Conservation (phyloP, 1,284 basidiomycete genomes). For the Erythrobasidium hasegawianum region DNA sequence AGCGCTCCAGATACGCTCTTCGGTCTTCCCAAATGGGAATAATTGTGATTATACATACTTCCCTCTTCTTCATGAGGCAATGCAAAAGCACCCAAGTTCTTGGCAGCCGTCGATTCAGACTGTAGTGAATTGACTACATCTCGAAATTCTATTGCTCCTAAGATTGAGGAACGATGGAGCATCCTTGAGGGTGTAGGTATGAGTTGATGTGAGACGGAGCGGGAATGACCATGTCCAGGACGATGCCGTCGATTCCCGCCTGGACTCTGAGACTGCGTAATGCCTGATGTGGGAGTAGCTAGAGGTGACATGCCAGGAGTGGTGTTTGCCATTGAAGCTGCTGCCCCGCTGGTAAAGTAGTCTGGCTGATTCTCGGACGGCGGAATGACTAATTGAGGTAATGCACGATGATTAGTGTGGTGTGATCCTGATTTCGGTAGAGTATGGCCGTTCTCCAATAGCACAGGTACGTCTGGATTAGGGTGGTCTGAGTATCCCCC, state of each 20-base stretch:
- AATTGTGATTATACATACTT: background rate
- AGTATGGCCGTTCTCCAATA: background rate
- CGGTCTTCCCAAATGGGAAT: background rate
- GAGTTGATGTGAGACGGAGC: slow-evolving; percentile 14
- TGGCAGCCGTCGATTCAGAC: slow-evolving; percentile 48
- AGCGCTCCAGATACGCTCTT: background rate
- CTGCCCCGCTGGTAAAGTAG: slow-evolving; percentile 8
- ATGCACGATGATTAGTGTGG: background rate
- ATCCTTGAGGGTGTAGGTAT: slow-evolving; percentile 2
- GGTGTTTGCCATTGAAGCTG: background rate
- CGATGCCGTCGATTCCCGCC: background rate
- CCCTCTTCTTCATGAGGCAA: background rate
- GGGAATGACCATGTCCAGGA: slow-evolving; percentile 15
- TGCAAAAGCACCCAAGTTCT: slow-evolving; percentile 17
- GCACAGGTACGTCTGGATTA: background rate
- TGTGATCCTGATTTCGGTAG: background rate
- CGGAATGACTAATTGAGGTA: slow-evolving; percentile 10
- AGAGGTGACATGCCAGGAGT: background rate
- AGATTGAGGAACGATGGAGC: slow-evolving; percentile 58
- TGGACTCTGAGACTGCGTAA: slow-evolving; percentile 12
- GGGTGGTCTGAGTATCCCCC: too few species aligned
- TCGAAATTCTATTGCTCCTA: slow-evolving; percentile 89
- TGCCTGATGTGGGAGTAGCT: background rate
- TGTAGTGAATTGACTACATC: slow-evolving; percentile 78
- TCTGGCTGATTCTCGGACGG: slow-evolving; percentile 5